Conservation (phyloP, 2,329 filamentous ascomycete genomes). For the Beauveria scarabaeidicola region DNA sequence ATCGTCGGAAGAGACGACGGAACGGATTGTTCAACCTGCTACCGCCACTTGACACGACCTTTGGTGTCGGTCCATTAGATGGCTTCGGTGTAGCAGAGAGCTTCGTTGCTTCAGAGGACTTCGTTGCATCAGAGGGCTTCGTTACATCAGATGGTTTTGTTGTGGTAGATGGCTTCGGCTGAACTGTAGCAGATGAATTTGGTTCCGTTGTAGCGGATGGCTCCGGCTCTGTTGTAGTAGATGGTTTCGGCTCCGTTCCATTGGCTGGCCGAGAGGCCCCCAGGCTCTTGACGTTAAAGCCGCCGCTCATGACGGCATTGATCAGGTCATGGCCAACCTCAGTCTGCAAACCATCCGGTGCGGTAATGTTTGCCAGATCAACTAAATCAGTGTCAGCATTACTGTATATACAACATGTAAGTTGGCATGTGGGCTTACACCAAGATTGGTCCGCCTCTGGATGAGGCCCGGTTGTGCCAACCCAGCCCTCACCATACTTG, state of each 20-base stretch:
- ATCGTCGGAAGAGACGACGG: no score
- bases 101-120: no score
- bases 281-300: neutral
- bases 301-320: constrained; percentile 14
- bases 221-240: neutral
- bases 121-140: no score
- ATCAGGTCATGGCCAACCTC: constrained; percentile 19
- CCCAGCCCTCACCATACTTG: constrained; percentile 17
- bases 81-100: neutral
- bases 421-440: constrained; percentile 15
- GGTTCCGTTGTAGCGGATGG: no score
- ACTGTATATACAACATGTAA: neutral
- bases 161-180: neutral
- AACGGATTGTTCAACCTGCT: no score
- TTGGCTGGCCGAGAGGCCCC: neutral
- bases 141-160: neutral
- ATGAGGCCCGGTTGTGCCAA: constrained; percentile 19
- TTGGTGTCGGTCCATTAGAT: no score
- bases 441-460: constrained; percentile 18
- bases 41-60: no score
- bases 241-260: neutral
- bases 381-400: constrained; percentile 3
- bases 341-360: constrained; percentile 17
- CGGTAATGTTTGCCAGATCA: constrained; percentile 12
- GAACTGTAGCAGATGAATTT: no score